Conservation (phyloP, 345 rosid genomes). For the Bruguiera sexangula region DNA sequence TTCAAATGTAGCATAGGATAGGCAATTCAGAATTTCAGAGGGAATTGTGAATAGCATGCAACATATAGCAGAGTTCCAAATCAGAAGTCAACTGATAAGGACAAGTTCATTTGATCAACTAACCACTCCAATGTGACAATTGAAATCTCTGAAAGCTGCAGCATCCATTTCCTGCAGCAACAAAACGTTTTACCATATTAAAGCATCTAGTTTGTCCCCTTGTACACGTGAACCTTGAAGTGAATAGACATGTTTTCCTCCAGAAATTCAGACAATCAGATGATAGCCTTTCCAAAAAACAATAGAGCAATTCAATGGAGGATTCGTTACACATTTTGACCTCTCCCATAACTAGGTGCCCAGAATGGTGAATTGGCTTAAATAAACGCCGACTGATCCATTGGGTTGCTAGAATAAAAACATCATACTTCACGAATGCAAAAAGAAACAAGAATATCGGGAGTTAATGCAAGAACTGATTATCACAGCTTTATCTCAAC, state of each 20-base stretch:
- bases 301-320: too few species aligned
- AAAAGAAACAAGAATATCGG: background rate
- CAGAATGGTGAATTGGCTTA: too few species aligned
- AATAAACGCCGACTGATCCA: too few species aligned
- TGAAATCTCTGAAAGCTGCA: slow-evolving; percentile 63
- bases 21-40: background rate
- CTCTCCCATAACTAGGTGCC: too few species aligned
- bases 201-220: background rate
- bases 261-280: too few species aligned
- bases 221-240: too few species aligned
- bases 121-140: slow-evolving; percentile 78
- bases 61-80: too few species aligned
- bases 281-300: too few species aligned
- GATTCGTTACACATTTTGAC: too few species aligned
- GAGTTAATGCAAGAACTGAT: background rate
- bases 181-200: background rate
- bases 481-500: background rate
- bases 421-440: too few species aligned
- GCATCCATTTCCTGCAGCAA: slow-evolving; percentile 84
- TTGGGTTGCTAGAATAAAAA: too few species aligned
- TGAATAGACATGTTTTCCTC: too few species aligned
- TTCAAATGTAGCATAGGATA: background rate
- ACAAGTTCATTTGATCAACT: slow-evolving; percentile 20
- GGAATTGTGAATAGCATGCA: background rate
- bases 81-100: background rate